Conservation (phyloP, 306 rosid species). For the Medicago lupulina region DNA sequence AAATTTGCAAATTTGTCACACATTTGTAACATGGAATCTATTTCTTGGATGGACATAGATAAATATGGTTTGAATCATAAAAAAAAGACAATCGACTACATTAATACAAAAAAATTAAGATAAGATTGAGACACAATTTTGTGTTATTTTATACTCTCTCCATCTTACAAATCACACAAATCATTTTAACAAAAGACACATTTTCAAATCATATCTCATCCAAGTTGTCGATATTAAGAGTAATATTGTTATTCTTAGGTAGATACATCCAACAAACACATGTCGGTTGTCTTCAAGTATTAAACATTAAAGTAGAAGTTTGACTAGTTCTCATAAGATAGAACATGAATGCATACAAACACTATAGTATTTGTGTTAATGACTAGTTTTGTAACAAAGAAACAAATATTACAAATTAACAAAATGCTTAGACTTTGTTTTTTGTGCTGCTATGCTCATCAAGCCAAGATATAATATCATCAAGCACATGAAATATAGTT, state of each 20-base stretch:
- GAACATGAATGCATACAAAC: constrained; percentile 7
- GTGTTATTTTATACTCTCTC: too few relatives aligned
- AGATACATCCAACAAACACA: neutral
- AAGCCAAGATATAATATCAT: constrained; percentile 55
- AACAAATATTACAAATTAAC: neutral
- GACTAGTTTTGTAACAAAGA: constrained; percentile 21
- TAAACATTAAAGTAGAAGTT: constrained; percentile 20
- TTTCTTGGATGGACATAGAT: too few relatives aligned
- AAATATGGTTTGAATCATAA: neutral
- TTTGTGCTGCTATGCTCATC: constrained; percentile 49
- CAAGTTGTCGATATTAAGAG: neutral
- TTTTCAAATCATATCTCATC: neutral
- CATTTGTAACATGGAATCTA: too few relatives aligned
- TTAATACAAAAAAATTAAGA: too few relatives aligned
- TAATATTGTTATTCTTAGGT: too few relatives aligned
- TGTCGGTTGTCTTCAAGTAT: constrained; percentile 1
- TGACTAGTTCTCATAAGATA: neutral
- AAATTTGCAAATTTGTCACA: too few relatives aligned
- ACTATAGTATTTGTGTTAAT: neutral
- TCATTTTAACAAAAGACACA: too few relatives aligned
- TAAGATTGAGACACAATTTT: too few relatives aligned
- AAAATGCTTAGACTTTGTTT: constrained; percentile 39
- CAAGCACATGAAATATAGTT: constrained; percentile 53
- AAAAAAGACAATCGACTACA: neutral
- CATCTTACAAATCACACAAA: too few relatives aligned